Percentiles rank a stretch among this genome's conserved stretches.
These are phyloP conservation scores for Leccinum barrowsii DNA, from an alignment of 768 basidiomycete species.

Conservation along the genomic window DNA sequence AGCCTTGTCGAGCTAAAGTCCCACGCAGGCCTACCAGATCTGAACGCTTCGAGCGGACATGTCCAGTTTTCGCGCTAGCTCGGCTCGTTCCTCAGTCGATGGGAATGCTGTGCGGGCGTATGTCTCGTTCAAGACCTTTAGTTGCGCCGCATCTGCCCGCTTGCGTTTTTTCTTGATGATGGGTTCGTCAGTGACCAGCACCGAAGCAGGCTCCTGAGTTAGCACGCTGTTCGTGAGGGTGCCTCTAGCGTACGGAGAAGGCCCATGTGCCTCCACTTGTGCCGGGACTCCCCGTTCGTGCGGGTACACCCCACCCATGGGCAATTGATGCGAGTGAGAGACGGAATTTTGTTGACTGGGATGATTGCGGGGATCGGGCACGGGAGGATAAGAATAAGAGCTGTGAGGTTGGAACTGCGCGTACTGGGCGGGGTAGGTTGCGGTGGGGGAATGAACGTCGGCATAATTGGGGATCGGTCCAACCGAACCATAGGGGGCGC, in stretches of 20 bases:
- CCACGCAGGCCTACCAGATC: conserved; percentile 58
- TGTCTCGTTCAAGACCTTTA: conserved; percentile 77
- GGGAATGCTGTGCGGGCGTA: conserved; percentile 83
- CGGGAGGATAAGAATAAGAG: conserved; percentile 31
- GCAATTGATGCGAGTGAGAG: conserved; percentile 29
- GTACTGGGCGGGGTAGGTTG: conserved; percentile 58
- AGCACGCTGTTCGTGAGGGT: conserved; percentile 29
- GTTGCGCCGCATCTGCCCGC: conserved; percentile 75
- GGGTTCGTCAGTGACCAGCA: conserved; percentile 54
- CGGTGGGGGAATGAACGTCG: conserved; percentile 61
- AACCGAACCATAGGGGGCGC: conserved; percentile 36
- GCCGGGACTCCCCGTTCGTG: conserved; percentile 36
- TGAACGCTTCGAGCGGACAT: conserved; percentile 86
- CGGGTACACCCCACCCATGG: conserved; percentile 25
- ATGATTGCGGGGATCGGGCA: conserved; percentile 37
- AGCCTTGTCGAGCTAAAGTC: conserved; percentile 15
- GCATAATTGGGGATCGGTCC: conserved; percentile 34
- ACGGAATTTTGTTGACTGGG: conserved; percentile 23
- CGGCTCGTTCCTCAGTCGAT: conserved; percentile 80
- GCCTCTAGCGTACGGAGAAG: conserved; percentile 53
- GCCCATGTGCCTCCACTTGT: conserved; percentile 36
- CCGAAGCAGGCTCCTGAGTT: conserved; percentile 32
- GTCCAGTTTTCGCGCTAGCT: conserved; percentile 69
- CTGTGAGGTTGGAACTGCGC: conserved; percentile 40
- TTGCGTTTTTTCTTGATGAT: conserved; percentile 85